Evolutionary conservation across 2,329 filamentous ascomycete species (phyloP).

Genomic region (Karstenula rhodostoma): DNA sequence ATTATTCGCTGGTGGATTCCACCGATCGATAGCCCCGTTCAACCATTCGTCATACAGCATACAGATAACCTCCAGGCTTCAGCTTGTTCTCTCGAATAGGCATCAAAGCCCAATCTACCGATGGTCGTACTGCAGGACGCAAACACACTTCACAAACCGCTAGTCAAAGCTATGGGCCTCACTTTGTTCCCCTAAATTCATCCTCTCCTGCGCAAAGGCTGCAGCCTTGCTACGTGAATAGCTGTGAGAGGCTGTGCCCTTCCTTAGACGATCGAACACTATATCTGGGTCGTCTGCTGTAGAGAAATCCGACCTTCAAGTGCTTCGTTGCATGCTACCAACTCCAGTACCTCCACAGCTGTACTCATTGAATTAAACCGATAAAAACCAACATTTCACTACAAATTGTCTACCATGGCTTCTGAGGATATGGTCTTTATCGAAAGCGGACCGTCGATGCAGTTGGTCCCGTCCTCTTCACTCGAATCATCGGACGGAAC

Average conservation of each 20-base stretch:
- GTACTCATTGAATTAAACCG: neutral
- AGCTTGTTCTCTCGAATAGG: neutral
- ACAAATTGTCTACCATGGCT: constrained; percentile 10
- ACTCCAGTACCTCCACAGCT: neutral
- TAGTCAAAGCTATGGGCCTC: constrained; percentile 1
- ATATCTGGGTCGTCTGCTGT: neutral
- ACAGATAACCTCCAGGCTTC: neutral
- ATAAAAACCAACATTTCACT: neutral
- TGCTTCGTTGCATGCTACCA: neutral
- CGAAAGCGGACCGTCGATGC: constrained; percentile 21
- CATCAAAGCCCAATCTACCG: neutral
- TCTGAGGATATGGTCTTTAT: constrained; percentile 25
- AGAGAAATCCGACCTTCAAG: neutral
- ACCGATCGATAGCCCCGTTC: neutral
- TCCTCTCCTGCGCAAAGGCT: neutral
- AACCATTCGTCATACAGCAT: neutral
- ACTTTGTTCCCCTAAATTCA: neutral
- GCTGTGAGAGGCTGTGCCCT: too few relatives aligned
- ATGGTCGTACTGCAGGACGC: neutral
- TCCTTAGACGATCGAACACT: neutral
- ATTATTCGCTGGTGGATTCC: neutral
- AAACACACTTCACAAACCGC: neutral
- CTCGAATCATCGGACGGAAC: neutral
- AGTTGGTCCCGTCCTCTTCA: constrained; percentile 16
- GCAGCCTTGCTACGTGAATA: neutral